Conservation (phyloP, 495 filamentous ascomycete species). For the Hypoxylon crocopeplum region DNA sequence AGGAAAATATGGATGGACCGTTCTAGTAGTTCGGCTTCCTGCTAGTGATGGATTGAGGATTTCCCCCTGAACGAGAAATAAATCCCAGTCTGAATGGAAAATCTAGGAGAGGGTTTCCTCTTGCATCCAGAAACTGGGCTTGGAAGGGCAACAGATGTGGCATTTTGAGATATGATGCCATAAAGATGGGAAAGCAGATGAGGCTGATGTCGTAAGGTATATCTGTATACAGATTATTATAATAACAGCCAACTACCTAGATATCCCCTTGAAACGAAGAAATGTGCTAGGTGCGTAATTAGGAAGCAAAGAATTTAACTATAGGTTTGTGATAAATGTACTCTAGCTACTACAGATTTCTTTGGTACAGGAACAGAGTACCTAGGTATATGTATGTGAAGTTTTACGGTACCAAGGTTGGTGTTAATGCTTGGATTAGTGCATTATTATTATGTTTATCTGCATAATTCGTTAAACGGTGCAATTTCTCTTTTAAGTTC, state of each 20-base stretch:
- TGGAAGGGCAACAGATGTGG: conserved; percentile 2
- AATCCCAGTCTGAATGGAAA: conserved; percentile 2
- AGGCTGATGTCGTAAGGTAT: conserved; percentile 23
- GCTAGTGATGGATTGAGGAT: background rate
- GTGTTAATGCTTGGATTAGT: no score
- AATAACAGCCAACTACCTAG: no score
- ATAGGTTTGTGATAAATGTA: no score
- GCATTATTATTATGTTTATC: no score
- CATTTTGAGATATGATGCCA: conserved; percentile 10
- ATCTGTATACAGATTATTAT: conserved; percentile 31
- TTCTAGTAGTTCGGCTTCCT: background rate
- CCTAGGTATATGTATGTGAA: no score
- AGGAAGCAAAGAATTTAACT: no score
- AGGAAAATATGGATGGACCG: background rate
- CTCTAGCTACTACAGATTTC: no score
- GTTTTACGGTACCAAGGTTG: no score
- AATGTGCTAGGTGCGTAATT: no score
- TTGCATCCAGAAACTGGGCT: conserved; percentile 12
- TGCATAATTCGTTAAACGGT: conserved; percentile 1
- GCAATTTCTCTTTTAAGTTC: no score
- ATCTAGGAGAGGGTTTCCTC: conserved; percentile 7
- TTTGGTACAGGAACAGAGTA: no score
- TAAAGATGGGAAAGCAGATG: background rate
- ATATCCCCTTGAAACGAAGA: no score
- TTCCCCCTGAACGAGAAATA: background rate